phyloP scores from a whole-genome alignment of 345 rosid species.

The Zanthoxylum bungeanum region DNA sequence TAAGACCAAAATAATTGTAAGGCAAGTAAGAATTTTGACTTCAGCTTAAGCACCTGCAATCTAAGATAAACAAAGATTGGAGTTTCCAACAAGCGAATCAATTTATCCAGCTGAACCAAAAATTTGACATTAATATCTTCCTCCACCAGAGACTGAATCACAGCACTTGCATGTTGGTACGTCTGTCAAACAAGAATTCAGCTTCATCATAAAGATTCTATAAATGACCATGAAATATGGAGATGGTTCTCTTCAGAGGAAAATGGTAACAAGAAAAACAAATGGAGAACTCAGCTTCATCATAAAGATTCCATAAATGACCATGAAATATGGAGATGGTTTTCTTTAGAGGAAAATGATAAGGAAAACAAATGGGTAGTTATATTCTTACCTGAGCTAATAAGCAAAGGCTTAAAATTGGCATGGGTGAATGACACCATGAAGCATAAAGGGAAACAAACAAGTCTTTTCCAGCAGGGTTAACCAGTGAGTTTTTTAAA shows the following conservation, averaged over 20 bases:
- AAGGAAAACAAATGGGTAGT: background rate
- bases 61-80: slow-evolving; percentile 97
- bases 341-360: background rate
- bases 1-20: background rate
- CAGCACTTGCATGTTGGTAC: slow-evolving; percentile 88
- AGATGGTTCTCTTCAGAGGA: too few species aligned
- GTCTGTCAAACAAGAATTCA: slow-evolving; percentile 48
- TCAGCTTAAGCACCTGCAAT: slow-evolving; percentile 69
- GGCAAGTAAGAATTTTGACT: background rate
- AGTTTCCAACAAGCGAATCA: slow-evolving; percentile 93
- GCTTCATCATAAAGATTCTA: background rate
- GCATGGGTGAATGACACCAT: slow-evolving; percentile 99
- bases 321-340: background rate
- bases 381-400: slow-evolving; percentile 74
- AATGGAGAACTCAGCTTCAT: too few species aligned
- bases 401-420: slow-evolving; percentile 94
- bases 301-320: background rate
- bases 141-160: slow-evolving; percentile 89
- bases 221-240: too few species aligned
- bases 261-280: too few species aligned
- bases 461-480: slow-evolving; percentile 76
- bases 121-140: slow-evolving; percentile 93
- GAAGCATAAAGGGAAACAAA: slow-evolving; percentile 88
- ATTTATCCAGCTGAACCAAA: slow-evolving; percentile 96
- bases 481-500: slow-evolving; percentile 74